Base-by-base conservation (phyloP, 148 eudicot species). In the Linanthus parryae region DNA sequence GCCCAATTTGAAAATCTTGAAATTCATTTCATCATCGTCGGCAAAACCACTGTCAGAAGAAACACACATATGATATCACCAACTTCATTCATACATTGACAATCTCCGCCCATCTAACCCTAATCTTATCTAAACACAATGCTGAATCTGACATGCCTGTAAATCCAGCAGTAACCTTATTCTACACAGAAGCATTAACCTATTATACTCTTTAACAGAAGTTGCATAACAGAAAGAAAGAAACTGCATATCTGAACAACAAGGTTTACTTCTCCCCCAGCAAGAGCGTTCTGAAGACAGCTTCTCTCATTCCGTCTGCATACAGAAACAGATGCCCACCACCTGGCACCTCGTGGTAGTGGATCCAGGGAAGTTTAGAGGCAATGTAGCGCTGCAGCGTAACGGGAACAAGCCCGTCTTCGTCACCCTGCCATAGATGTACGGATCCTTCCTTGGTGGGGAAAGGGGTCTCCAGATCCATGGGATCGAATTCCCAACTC, bases 341-440 rank as follows among this genome's bases (percentile, higher is more conserved):
- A 8, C 85, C 91, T 4, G 79, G 52, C 28, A 89, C 20, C 59
- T 89, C 91, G 15, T 89, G 88, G 21, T 82, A 89, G 0, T 62
- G 51, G 45, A 89, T 69, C 97, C 97, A 89, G 12, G 88, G 80
- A 3, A 77, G 78, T 18, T 43, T 59, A 33, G 75, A 54, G 38
- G 64, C 81, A 26, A 84, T 80, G 66, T 66, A 76, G n/a, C 81
- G 77, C 51, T 89, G 87, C 41, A 80, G 41, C 13, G 56, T 38
- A 13, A 54, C 83, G 5, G 81, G 81, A 18, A 78, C 81, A 1
- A 85, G 44, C 10, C 3, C 22, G 34, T 89, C 95, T 27, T 89
- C 90, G 29, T 82, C 85, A 21, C 97, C 97, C 19, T 82, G 90
- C 97, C 97, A 89, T 12, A 89, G 33, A 52, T 82, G 85, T 52